These are phyloP conservation scores for Colletotrichum sp. DNA, from an alignment of 2,329 filamentous ascomycete genomes.

Conservation along the genomic window DNA sequence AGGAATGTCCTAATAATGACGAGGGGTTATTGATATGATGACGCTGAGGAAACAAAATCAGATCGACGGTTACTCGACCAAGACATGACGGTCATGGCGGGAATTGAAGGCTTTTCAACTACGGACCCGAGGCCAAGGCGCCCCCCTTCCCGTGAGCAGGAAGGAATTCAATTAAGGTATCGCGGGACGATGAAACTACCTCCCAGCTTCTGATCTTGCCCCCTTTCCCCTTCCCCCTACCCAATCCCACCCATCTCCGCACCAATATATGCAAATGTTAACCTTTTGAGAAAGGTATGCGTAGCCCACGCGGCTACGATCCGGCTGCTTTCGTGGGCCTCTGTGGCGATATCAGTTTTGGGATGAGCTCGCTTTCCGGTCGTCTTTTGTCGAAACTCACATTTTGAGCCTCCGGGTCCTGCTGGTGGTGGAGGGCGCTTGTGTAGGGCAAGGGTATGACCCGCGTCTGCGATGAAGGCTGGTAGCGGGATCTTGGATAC, in stretches of 20 bases:
- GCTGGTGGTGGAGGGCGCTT: neutral
- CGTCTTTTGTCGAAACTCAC: neutral
- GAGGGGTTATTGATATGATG: neutral
- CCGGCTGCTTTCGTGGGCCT: neutral
- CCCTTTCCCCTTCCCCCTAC: neutral
- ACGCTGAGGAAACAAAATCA: neutral
- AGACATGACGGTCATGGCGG: neutral
- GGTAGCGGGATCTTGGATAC: neutral
- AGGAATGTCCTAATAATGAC: neutral
- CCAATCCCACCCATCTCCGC: neutral
- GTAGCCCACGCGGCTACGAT: neutral
- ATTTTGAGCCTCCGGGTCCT: conserved; percentile 1
- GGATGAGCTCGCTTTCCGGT: neutral
- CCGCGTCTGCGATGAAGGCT: neutral
- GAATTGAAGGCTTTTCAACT: conserved; percentile 8
- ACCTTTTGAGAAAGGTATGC: neutral
- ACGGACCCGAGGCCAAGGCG: neutral
- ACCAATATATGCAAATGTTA: neutral
- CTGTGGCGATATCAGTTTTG: neutral
- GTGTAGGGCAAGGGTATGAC: neutral
- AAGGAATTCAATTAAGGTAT: neutral
- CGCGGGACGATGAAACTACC: conserved; percentile 10
- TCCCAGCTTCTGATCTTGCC: neutral
- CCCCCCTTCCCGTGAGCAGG: neutral
- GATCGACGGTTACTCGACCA: neutral